Percentiles rank a stretch among this genome's conserved stretches.
phyloP scores from a whole-genome alignment of 345 rosid species.

The Gossypium herbaceum region DNA sequence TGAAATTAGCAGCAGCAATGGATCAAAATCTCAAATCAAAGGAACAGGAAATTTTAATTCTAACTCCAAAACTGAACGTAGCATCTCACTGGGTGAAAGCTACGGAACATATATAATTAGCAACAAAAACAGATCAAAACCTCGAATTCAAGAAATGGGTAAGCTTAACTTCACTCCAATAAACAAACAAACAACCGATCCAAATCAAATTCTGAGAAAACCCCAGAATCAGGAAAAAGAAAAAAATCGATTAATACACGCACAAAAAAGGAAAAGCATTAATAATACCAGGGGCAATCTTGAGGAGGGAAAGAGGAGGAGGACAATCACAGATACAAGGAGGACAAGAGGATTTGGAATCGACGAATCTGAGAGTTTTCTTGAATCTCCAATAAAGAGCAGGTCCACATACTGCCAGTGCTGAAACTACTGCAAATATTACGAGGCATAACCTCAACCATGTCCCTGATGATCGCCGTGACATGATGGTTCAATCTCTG shows the following conservation, averaged over 20 bases:
- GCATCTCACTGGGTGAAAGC: not conserved
- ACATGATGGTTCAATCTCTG: constrained; percentile 47
- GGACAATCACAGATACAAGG: constrained; percentile 90
- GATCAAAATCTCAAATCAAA: constrained; percentile 21
- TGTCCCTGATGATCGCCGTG: constrained; percentile 72
- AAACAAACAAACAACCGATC: constrained; percentile 7
- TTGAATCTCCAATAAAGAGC: constrained; percentile 91
- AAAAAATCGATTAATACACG: constrained; percentile 10
- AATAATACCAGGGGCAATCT: constrained; percentile 84
- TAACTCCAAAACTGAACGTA: not conserved
- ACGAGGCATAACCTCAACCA: constrained; percentile 82
- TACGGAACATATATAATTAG: constrained; percentile 4
- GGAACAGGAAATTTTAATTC: not conserved
- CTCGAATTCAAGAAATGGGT: constrained; percentile 20
- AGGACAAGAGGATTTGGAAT: constrained; percentile 55
- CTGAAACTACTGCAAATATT: constrained; percentile 84
- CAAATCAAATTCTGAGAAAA: constrained; percentile 8
- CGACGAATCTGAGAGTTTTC: constrained; percentile 39
- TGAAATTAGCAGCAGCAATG: constrained; percentile 7
- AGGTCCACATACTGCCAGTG: constrained; percentile 88
- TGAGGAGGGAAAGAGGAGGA: constrained; percentile 87
- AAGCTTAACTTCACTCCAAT: constrained; percentile 17
- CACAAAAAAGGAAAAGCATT: constrained; percentile 4
- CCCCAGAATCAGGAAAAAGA: constrained; percentile 8
- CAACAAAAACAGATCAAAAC: constrained; percentile 16